phyloP scores from a whole-genome alignment of 148 eudicot species.

The Suaeda aralocaspica region DNA sequence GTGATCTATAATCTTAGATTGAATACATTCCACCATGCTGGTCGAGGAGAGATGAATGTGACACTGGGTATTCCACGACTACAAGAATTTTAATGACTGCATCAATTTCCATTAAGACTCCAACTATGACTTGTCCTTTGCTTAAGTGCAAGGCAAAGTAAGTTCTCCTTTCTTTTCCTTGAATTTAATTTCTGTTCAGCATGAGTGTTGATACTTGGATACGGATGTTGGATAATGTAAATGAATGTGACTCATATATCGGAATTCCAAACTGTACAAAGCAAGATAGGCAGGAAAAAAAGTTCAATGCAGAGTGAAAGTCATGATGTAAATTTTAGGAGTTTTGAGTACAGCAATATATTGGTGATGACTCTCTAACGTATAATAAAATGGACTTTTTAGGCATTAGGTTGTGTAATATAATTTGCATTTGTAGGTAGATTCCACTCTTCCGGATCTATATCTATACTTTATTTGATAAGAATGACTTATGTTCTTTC shows the following conservation, averaged over 20 bases:
- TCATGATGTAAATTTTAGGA: no score
- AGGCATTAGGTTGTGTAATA: not conserved
- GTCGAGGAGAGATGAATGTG: conserved; percentile 99
- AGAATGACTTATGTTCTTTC: not conserved
- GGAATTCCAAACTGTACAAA: not conserved
- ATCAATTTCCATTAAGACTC: conserved; percentile 65
- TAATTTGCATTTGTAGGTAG: not conserved
- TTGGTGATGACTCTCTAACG: not conserved
- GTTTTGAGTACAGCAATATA: no score
- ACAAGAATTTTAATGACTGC: conserved; percentile 98
- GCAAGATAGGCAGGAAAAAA: not conserved
- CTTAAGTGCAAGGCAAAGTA: conserved; percentile 51
- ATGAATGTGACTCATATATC: not conserved
- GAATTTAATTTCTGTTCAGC: conserved; percentile 1
- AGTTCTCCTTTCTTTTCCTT: conserved; percentile 27
- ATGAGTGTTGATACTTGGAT: not conserved
- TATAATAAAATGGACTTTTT: no score
- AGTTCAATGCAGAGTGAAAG: not conserved
- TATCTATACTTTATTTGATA: no score
- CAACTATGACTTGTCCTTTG: conserved; percentile 95
- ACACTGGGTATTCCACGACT: conserved; percentile 98
- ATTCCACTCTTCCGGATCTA: no score
- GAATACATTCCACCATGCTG: conserved; percentile 98
- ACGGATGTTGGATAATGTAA: not conserved
- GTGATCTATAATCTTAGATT: conserved; percentile 40